phyloP scores from a whole-genome alignment of 2,329 filamentous ascomycete species.

The Penicillium frequentans region DNA sequence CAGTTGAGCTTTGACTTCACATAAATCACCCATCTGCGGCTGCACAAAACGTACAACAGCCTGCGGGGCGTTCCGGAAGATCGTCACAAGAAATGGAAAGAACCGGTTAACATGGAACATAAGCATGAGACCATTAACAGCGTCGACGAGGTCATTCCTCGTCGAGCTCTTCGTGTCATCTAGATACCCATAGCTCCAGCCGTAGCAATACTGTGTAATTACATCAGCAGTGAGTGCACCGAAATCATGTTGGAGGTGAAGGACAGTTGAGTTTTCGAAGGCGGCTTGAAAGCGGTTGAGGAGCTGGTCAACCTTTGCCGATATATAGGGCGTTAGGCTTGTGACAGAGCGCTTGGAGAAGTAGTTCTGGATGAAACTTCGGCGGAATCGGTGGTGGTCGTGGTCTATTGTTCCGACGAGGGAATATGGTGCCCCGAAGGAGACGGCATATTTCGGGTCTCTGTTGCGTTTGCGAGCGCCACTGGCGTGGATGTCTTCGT shows the following conservation, averaged over 20 bases:
- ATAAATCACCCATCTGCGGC: constrained; percentile 20
- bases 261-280: constrained; percentile 10
- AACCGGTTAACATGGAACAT: constrained; percentile 27
- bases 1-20: constrained; percentile 18
- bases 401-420: constrained; percentile 38
- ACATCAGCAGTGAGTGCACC: constrained; percentile 37
- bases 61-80: constrained; percentile 26
- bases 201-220: constrained; percentile 41
- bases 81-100: constrained; percentile 29
- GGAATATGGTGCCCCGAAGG: constrained; percentile 19
- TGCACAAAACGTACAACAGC: constrained; percentile 19
- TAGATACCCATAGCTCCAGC: constrained; percentile 32
- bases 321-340: constrained; percentile 39
- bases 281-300: constrained; percentile 25
- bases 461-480: constrained; percentile 19
- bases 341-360: constrained; percentile 45
- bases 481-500: constrained; percentile 34
- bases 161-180: constrained; percentile 24
- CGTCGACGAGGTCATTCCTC: constrained; percentile 26
- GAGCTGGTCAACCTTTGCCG: constrained; percentile 33
- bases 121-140: constrained; percentile 24
- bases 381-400: constrained; percentile 44
- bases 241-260: constrained; percentile 27
- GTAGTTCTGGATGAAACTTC: constrained; percentile 44
- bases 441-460: constrained; percentile 16